Conservation (phyloP, 1,284 basidiomycete genomes). For the Caloboletus inedulis region DNA sequence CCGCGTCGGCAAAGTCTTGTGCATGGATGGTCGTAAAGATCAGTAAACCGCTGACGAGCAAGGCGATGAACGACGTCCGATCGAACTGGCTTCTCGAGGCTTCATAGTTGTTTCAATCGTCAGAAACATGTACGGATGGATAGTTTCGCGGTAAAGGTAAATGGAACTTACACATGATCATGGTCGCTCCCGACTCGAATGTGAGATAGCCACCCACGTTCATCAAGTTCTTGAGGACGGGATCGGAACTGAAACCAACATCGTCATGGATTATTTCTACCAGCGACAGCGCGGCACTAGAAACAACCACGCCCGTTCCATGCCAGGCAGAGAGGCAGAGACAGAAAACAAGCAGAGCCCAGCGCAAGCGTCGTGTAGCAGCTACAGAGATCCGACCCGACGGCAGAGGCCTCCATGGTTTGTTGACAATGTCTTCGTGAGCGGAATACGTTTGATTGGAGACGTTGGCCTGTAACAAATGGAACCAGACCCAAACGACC, state of each 20-base stretch:
- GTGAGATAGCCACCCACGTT: conserved; percentile 31
- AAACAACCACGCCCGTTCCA: conserved; percentile 22
- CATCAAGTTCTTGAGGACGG: conserved; percentile 30
- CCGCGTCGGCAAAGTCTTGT: conserved; percentile 43
- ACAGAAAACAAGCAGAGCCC: conserved; percentile 28
- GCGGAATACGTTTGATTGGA: conserved; percentile 34
- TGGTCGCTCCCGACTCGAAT: conserved; percentile 34
- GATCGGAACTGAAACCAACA: conserved; percentile 18
- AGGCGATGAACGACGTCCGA: conserved; percentile 17
- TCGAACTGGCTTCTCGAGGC: conserved; percentile 14
- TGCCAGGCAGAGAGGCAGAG: conserved; percentile 23
- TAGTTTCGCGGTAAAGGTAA: not conserved
- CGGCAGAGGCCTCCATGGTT: conserved; percentile 38
- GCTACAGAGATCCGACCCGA: conserved; percentile 1
- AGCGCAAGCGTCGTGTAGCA: conserved; percentile 28
- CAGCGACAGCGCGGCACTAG: conserved; percentile 19
- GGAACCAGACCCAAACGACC: conserved; percentile 44
- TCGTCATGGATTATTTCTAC: conserved; percentile 31
- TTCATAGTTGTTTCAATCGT: not conserved
- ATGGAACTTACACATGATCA: conserved; percentile 30
- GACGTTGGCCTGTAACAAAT: conserved; percentile 39
- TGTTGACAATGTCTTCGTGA: conserved; percentile 36
- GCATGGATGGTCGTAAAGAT: conserved; percentile 40
- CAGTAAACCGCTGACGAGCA: conserved; percentile 31
- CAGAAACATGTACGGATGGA: not conserved